phyloP scores from a whole-genome alignment of 192 early-diverging fungal genomes.

The Coemansia sp. region DNA sequence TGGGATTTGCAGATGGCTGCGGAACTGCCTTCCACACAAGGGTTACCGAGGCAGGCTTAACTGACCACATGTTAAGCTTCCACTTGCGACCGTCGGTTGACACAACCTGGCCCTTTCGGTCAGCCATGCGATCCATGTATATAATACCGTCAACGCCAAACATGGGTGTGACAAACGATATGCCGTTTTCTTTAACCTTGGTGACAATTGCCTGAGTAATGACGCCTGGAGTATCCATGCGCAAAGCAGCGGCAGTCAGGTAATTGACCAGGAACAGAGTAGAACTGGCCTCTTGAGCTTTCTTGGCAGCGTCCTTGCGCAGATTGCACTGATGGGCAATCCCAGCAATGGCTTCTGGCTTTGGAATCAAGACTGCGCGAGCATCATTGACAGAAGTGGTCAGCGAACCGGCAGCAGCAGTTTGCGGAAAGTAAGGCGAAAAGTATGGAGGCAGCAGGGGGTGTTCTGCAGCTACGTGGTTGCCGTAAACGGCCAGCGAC shows the following conservation, averaged over 20 bases:
- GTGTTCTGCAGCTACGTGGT: slow-evolving; percentile 39
- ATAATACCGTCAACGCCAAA: slow-evolving; percentile 87
- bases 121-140: slow-evolving; percentile 55
- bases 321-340: slow-evolving; percentile 77
- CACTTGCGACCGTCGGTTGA: slow-evolving; percentile 21
- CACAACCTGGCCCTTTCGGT: slow-evolving; percentile 21
- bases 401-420: slow-evolving; percentile 15
- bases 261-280: slow-evolving; percentile 87
- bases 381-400: slow-evolving; percentile 6
- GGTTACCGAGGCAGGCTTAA: slow-evolving; percentile 15
- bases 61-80: slow-evolving; percentile 34
- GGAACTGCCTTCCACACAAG: slow-evolving; percentile 22
- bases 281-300: slow-evolving; percentile 87
- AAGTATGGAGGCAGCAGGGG: slow-evolving; percentile 31
- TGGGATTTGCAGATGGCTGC: background rate
- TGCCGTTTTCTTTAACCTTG: slow-evolving; percentile 81
- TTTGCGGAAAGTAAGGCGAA: slow-evolving; percentile 38
- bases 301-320: slow-evolving; percentile 81
- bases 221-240: slow-evolving; percentile 49
- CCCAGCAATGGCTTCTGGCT: slow-evolving; percentile 5
- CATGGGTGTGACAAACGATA: slow-evolving; percentile 77
- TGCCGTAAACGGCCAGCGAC: slow-evolving; percentile 28
- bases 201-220: slow-evolving; percentile 57
- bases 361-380: slow-evolving; percentile 16
- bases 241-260: slow-evolving; percentile 57